Conservation (phyloP, 176 grass and related monocot species). For the Musa acuminata region DNA sequence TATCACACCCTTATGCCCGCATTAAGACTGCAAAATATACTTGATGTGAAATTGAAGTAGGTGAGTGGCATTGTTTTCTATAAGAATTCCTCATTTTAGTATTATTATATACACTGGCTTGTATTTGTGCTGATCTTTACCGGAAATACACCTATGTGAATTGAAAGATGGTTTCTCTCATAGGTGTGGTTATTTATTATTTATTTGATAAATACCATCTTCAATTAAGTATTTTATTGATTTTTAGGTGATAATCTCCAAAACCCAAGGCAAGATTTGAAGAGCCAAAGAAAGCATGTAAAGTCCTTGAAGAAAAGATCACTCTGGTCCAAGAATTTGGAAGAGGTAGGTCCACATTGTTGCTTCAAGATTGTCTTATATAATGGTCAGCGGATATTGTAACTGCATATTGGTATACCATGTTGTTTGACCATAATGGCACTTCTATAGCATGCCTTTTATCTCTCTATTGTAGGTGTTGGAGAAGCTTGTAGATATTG, state of each 20-base stretch:
- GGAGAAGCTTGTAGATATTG: conserved; percentile 87
- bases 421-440: background rate
- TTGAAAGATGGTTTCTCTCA: too few species aligned
- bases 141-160: too few species aligned
- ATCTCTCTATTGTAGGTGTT: conserved; percentile 46
- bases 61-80: too few species aligned
- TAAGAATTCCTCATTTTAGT: too few species aligned
- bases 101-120: too few species aligned
- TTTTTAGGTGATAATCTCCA: conserved; percentile 72
- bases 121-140: too few species aligned
- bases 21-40: too few species aligned
- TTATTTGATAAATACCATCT: background rate
- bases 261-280: conserved; percentile 83
- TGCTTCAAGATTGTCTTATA: conserved; percentile 24
- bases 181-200: background rate
- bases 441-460: background rate
- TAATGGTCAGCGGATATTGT: background rate
- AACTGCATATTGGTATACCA: background rate
- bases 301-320: conserved; percentile 79
- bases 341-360: conserved; percentile 68
- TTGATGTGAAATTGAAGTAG: too few species aligned
- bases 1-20: too few species aligned
- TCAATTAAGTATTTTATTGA: conserved; percentile 8
- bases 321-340: conserved; percentile 89
- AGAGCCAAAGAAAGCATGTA: conserved; percentile 81